Evolutionary conservation across 176 grass and related monocot genomes (phyloP), one percentile per base, ranked within the genome.

Genomic region (Stipa capillata): DNA sequence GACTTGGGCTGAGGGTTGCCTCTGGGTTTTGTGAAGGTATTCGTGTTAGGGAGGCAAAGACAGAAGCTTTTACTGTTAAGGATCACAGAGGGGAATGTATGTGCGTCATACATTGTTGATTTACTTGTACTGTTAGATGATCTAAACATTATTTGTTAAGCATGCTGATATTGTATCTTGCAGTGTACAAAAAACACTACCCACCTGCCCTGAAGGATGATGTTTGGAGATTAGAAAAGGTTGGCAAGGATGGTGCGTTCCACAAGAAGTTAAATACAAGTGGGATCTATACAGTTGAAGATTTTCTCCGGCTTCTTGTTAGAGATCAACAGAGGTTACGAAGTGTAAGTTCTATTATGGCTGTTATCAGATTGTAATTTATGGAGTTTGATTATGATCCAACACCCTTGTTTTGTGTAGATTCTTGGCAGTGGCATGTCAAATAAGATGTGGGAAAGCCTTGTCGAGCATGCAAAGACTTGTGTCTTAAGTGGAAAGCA

Each of bases 161-260:
- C 45, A 76, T 80, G 36, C 76, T 84, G 7, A 66, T 69, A 73
- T 74, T 60, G 32, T 79, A 60, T 83, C 69, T 86, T 72, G 64
- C 83, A 97, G 93, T 97, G 88, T 97, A 97, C 88, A 97, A 97
- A 79, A 97, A 97, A 67, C 93, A 97, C 66, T 97, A 97, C 72
- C 93, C 93, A 68, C 93, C 93, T 64, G 80, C 90, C 39, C 35
- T 97, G 55, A 97, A 97, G 79, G 93, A 97, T 81, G 93, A 97
- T 7, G 93, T 93, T 60, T 97, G 93, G 93, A 93, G 93, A 82
- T 90, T 97, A 71, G 90, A 97, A 71, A 97, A 97, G 83, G 86
- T 97, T 79, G 90, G 93, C 34, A 97, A 97, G 81, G 93, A 97
- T 76, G 93, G 93, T 45, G 90, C 93, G 43, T 97, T 97, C 84